These are phyloP conservation scores for Acer yangbiense DNA, from an alignment of 345 rosid genomes.

Conservation along the genomic window DNA sequence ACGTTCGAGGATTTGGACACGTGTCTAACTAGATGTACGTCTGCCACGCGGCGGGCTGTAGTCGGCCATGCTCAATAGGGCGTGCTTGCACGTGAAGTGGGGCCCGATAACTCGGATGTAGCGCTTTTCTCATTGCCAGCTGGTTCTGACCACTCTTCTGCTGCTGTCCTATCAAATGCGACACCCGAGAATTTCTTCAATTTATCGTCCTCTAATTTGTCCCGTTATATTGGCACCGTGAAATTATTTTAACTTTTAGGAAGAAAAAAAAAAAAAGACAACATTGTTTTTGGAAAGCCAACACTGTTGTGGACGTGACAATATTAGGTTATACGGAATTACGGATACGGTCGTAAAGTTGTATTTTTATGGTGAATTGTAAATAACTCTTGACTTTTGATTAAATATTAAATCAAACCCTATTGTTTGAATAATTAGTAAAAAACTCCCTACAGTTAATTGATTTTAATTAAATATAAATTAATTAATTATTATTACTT, in stretches of 20 bases:
- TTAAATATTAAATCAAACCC: too few relatives aligned
- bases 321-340: too few relatives aligned
- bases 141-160: conserved; percentile 27
- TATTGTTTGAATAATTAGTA: too few relatives aligned
- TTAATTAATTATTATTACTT: too few relatives aligned
- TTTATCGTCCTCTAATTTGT: not conserved
- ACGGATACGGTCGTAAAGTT: too few relatives aligned
- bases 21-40: not conserved
- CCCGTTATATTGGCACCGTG: conserved; percentile 9
- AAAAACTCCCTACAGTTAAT: too few relatives aligned
- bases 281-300: too few relatives aligned
- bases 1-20: conserved; percentile 28
- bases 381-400: too few relatives aligned
- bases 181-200: conserved; percentile 26
- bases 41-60: conserved; percentile 26
- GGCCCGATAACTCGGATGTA: conserved; percentile 27
- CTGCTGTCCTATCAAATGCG: conserved; percentile 32
- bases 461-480: too few relatives aligned
- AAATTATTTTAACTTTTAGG: not conserved
- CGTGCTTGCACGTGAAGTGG: conserved; percentile 53
- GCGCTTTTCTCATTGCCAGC: conserved; percentile 32
- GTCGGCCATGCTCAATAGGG: not conserved
- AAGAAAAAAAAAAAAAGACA: too few relatives aligned
- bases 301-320: too few relatives aligned
- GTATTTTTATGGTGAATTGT: too few relatives aligned